Evolutionary conservation across 2,329 filamentous ascomycete species (phyloP).

Genomic region (Colletotrichum sp.): DNA sequence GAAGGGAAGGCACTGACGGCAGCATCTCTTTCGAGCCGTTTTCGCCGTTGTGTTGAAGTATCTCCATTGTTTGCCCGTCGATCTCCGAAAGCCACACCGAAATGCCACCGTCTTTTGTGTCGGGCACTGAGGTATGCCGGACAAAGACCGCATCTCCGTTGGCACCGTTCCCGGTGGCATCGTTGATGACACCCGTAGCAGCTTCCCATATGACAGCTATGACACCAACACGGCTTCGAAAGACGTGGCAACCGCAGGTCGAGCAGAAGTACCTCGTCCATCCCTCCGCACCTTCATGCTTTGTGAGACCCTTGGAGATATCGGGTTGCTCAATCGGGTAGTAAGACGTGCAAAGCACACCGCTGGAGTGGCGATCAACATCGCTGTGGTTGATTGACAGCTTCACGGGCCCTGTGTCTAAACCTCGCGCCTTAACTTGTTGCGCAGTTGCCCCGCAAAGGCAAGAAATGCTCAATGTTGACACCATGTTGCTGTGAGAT

Average conservation of each 20-base stretch:
- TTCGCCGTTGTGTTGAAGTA: neutral
- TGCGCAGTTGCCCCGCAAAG: conserved; percentile 31
- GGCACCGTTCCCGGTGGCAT: neutral
- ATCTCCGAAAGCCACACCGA: conserved; percentile 30
- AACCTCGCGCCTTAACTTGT: conserved; percentile 8
- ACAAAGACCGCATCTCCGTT: neutral
- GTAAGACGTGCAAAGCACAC: conserved; percentile 44
- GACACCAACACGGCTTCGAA: conserved; percentile 26
- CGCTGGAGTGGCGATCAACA: conserved; percentile 35
- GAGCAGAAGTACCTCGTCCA: conserved; percentile 41
- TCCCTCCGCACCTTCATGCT: neutral
- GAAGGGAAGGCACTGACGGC: neutral
- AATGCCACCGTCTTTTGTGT: conserved; percentile 43
- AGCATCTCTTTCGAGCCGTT: neutral
- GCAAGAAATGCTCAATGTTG: conserved; percentile 25
- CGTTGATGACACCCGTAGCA: conserved; percentile 40
- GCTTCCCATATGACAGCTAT: conserved; percentile 33
- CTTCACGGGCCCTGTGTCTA: neutral
- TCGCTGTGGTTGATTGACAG: conserved; percentile 37
- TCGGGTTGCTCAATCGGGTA: conserved; percentile 28
- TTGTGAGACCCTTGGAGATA: conserved; percentile 14
- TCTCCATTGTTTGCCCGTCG: neutral
- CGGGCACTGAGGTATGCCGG: conserved; percentile 28
- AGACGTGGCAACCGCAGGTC: conserved; percentile 47
- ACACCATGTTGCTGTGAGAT: neutral